These are phyloP conservation scores for Aspergillus neoniger DNA, from an alignment of 2,329 filamentous ascomycete genomes.

Conservation along the genomic window DNA sequence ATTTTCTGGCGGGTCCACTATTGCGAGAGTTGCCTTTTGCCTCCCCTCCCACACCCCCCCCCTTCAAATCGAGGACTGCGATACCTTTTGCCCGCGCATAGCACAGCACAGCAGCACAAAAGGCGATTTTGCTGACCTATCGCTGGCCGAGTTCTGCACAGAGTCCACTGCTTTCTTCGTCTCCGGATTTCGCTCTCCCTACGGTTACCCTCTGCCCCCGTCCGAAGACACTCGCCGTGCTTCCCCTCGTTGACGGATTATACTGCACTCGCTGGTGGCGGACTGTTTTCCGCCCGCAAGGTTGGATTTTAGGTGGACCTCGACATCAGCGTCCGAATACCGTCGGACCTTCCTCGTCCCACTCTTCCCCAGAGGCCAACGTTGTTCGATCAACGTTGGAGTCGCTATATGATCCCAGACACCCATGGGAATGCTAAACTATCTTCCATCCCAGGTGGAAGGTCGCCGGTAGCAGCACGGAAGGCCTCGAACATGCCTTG, in stretches of 20 bases:
- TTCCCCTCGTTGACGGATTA: slow-evolving; percentile 2
- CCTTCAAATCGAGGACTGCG: background rate
- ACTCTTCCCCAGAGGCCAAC: slow-evolving; percentile 26
- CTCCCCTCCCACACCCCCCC: background rate
- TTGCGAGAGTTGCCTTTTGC: background rate
- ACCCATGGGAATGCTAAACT: slow-evolving; percentile 46
- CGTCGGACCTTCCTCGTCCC: slow-evolving; percentile 6
- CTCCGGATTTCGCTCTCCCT: slow-evolving; percentile 15
- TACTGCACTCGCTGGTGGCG: slow-evolving; percentile 7
- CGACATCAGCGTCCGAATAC: slow-evolving; percentile 10
- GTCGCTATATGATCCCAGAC: slow-evolving; percentile 45
- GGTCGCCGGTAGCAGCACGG: slow-evolving; percentile 45
- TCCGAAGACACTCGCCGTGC: background rate
- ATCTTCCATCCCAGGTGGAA: slow-evolving; percentile 43
- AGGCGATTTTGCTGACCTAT: slow-evolving; percentile 25
- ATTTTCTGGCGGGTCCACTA: slow-evolving; percentile 10
- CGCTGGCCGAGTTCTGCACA: slow-evolving; percentile 26
- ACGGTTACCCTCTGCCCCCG: slow-evolving; percentile 9
- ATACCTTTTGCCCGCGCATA: slow-evolving; percentile 12
- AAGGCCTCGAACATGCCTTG: slow-evolving; percentile 45
- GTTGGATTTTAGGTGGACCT: slow-evolving; percentile 11
- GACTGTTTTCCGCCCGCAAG: slow-evolving; percentile 10
- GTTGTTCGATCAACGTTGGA: slow-evolving; percentile 34
- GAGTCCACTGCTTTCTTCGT: slow-evolving; percentile 15
- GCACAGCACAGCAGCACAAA: slow-evolving; percentile 19